A percentile compares a stretch with the other conserved stretches of the same genome.
These are phyloP conservation scores for Allium cepa DNA, from an alignment of 106 monocot species.

Conservation along the genomic window DNA sequence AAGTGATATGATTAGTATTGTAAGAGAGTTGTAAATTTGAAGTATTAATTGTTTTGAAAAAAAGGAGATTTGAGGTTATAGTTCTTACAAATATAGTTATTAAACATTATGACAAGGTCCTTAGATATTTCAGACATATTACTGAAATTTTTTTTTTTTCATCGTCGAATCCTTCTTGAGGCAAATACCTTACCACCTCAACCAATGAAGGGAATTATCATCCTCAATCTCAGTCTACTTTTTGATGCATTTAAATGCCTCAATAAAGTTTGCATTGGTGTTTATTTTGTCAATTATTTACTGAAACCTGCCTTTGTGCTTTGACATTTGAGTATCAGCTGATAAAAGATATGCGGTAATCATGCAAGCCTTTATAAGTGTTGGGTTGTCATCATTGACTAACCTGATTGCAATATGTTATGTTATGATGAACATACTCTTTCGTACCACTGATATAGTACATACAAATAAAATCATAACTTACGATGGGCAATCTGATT, in stretches of 20 bases:
- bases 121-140: constrained; percentile 29
- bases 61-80: no score
- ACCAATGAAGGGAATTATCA: constrained; percentile 52
- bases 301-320: constrained; percentile 37
- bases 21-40: no score
- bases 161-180: constrained; percentile 15
- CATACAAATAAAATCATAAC: no score
- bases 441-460: constrained; percentile 7
- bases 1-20: no score
- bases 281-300: constrained; percentile 39
- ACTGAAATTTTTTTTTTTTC: constrained; percentile 20
- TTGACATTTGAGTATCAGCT: constrained; percentile 5
- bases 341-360: constrained; percentile 39
- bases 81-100: no score
- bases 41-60: no score
- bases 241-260: constrained; percentile 31
- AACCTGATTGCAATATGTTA: constrained; percentile 59
- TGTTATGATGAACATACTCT: constrained; percentile 32
- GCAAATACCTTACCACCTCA: constrained; percentile 63
- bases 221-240: constrained; percentile 21
- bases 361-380: constrained; percentile 77
- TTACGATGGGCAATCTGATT: no score
- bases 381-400: constrained; percentile 34
- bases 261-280: constrained; percentile 29
- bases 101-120: constrained; percentile 23